These are phyloP conservation scores for Hyphopichia khmerensis DNA, from an alignment of 1,139 yeast species.

Conservation along the genomic window DNA sequence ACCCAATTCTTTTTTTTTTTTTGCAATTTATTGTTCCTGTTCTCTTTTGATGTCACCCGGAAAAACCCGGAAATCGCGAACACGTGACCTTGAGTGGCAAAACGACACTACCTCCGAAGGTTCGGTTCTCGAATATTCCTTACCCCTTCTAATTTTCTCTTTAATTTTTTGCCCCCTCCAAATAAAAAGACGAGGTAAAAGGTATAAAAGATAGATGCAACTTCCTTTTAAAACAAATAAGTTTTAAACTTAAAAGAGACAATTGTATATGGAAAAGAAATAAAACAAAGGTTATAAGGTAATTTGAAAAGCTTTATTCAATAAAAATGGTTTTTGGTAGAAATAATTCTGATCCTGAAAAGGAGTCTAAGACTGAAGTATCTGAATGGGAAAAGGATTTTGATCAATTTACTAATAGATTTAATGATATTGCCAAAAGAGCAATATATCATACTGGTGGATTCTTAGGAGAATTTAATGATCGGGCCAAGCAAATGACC, in stretches of 20 bases:
- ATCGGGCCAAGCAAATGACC: conserved; percentile 20
- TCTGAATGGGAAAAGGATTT: background rate
- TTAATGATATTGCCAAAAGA: background rate
- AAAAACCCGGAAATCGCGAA: background rate
- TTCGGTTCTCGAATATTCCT: background rate
- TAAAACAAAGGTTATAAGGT: no score
- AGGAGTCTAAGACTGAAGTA: background rate
- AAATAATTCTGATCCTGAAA: background rate
- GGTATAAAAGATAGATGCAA: no score
- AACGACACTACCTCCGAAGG: background rate
- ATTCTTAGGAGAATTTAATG: conserved; percentile 10
- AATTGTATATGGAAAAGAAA: background rate
- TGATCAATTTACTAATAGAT: background rate
- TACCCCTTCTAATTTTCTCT: no score
- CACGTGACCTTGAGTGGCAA: background rate
- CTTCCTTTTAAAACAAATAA: no score
- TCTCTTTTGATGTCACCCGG: no score
- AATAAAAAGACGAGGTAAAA: no score
- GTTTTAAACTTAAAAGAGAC: no score
- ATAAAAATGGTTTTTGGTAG: background rate
- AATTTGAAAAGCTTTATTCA: no score
- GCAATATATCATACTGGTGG: background rate
- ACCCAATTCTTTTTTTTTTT: background rate
- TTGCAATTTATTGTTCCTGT: background rate
- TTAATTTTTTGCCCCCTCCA: no score